Percentiles rank a stretch among this genome's conserved stretches.
Conservation (phyloP, 2,329 filamentous ascomycete species). For the Colletotrichum sp. region DNA sequence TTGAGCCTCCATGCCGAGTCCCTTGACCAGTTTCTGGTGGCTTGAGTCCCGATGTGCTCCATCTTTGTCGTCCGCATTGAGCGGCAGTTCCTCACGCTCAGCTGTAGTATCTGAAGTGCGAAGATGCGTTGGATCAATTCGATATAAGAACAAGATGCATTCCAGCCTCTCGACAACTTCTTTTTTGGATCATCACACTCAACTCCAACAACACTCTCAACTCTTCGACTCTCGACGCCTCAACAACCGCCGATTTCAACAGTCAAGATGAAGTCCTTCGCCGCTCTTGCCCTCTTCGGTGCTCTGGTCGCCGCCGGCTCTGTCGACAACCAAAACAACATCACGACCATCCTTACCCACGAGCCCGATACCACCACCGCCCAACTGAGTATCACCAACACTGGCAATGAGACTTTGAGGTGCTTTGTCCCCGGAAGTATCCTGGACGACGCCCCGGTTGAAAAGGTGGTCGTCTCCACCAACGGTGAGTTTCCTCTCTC, state of each 20-base stretch:
- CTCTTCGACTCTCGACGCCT: background rate
- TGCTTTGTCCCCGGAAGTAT: constrained; percentile 54
- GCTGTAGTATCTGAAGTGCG: background rate
- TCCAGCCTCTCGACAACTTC: background rate
- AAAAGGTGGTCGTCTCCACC: constrained; percentile 52
- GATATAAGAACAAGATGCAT: constrained; percentile 1
- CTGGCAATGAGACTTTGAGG: constrained; percentile 45
- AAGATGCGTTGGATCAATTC: background rate
- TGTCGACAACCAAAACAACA: constrained; percentile 35
- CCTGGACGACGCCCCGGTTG: constrained; percentile 50
- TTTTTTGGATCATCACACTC: background rate
- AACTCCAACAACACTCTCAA: background rate
- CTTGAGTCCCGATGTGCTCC: background rate
- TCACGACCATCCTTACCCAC: constrained; percentile 40
- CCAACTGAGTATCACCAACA: constrained; percentile 53
- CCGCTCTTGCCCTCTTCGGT: constrained; percentile 36
- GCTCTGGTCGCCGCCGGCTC: constrained; percentile 37
- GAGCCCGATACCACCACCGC: constrained; percentile 49
- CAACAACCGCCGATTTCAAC: background rate
- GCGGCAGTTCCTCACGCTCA: background rate
- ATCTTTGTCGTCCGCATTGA: background rate
- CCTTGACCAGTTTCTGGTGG: background rate
- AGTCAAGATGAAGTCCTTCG: constrained; percentile 37
- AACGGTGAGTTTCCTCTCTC: constrained; percentile 33
- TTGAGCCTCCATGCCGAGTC: background rate